phyloP scores from a whole-genome alignment of 2,329 filamentous ascomycete species.

The Ascochyta rabiei region DNA sequence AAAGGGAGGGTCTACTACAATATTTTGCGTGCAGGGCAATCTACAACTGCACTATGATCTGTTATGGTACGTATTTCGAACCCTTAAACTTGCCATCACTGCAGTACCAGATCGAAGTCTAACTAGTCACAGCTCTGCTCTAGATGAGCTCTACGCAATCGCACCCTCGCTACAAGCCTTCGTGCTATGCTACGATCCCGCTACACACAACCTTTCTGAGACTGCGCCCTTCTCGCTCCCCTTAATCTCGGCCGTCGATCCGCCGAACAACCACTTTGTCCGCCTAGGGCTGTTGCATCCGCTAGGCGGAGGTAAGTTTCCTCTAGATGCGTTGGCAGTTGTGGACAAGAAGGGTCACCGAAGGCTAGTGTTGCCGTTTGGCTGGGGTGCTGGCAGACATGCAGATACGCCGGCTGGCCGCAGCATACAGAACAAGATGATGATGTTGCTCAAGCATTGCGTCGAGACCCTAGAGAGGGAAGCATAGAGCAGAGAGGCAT shows the following conservation, averaged over 20 bases:
- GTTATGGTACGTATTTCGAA: slow-evolving; percentile 35
- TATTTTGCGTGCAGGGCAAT: slow-evolving; percentile 46
- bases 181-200: slow-evolving; percentile 44
- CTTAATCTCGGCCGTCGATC: slow-evolving; percentile 39
- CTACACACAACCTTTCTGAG: slow-evolving; percentile 34
- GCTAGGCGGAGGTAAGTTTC: slow-evolving; percentile 51
- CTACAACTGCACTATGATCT: slow-evolving; percentile 44
- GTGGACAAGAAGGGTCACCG: slow-evolving; percentile 46
- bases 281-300: slow-evolving; percentile 53
- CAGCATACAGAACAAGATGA: slow-evolving; percentile 38
- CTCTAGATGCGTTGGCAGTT: slow-evolving; percentile 54
- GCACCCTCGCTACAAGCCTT: slow-evolving; percentile 42
- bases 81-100: not conserved
- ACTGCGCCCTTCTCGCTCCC: slow-evolving; percentile 37
- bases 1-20: slow-evolving; percentile 26
- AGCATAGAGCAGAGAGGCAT: not conserved
- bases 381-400: slow-evolving; percentile 52
- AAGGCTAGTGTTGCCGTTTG: slow-evolving; percentile 52
- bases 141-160: slow-evolving; percentile 40
- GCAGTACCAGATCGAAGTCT: not conserved
- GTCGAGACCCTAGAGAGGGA: slow-evolving; percentile 33
- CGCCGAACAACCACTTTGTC: slow-evolving; percentile 47
- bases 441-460: slow-evolving; percentile 35
- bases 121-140: slow-evolving; percentile 26
- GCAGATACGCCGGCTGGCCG: slow-evolving; percentile 38